Conservation (phyloP, 2,329 filamentous ascomycete genomes). For the Thermochaetoides dissita region DNA sequence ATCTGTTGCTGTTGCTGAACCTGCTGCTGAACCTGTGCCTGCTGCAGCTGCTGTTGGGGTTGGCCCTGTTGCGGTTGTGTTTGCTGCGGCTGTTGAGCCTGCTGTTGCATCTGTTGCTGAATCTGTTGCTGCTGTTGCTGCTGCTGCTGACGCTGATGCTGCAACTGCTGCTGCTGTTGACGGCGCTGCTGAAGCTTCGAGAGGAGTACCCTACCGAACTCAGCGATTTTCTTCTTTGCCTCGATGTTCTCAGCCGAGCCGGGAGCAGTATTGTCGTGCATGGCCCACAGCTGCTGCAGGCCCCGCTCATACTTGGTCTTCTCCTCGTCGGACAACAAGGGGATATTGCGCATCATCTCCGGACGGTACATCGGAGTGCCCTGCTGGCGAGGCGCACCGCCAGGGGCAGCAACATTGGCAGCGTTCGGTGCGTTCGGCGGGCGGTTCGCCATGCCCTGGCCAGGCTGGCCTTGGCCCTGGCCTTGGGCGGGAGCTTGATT, state of each 20-base stretch:
- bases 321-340: slow-evolving; percentile 38
- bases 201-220: slow-evolving; percentile 45
- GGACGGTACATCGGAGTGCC: slow-evolving; percentile 30
- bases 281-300: slow-evolving; percentile 37
- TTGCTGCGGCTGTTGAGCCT: background rate
- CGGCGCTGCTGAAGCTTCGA: slow-evolving; percentile 28
- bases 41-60: slow-evolving; percentile 4
- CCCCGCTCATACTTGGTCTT: slow-evolving; percentile 46
- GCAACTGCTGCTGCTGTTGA: slow-evolving; percentile 21
- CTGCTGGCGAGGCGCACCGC: slow-evolving; percentile 1
- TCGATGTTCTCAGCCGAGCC: slow-evolving; percentile 35
- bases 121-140: slow-evolving; percentile 11
- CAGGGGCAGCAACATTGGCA: background rate
- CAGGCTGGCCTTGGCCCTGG: background rate
- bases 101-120: slow-evolving; percentile 7
- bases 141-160: slow-evolving; percentile 13
- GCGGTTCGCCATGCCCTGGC: background rate
- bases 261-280: slow-evolving; percentile 32
- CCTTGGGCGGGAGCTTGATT: slow-evolving; percentile 12
- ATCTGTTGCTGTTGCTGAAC: slow-evolving; percentile 10
- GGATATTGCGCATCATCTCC: slow-evolving; percentile 36
- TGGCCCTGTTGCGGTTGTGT: no score
- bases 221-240: slow-evolving; percentile 43
- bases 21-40: slow-evolving; percentile 11
- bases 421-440: no score